phyloP scores from a whole-genome alignment of 345 rosid genomes.

The Brassica incana region DNA sequence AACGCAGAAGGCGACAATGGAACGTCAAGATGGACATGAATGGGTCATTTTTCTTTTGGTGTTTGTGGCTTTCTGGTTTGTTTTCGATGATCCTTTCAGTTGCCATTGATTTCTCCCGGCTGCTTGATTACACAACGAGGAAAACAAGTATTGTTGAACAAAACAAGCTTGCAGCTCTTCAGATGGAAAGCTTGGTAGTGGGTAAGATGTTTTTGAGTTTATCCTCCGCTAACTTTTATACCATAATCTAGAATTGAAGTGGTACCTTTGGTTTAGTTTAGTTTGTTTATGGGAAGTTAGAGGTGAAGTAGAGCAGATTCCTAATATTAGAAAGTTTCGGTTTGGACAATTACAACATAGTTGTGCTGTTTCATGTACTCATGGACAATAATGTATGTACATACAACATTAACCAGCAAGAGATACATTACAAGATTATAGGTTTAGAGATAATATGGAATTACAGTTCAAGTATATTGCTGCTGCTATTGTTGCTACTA shows the following conservation, averaged over 20 bases:
- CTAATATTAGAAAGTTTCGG: conserved; percentile 23
- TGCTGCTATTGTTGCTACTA: not conserved
- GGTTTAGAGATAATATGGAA: not conserved
- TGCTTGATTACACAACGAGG: not conserved
- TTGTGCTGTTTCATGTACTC: conserved; percentile 24
- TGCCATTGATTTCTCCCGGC: conserved; percentile 9
- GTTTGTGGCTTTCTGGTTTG: conserved; percentile 6
- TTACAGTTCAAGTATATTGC: not conserved
- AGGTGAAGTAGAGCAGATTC: conserved; percentile 21
- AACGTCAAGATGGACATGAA: conserved; percentile 59
- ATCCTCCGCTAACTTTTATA: conserved; percentile 16
- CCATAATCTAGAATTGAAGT: not conserved
- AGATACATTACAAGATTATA: no score
- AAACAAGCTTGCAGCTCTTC: conserved; percentile 11
- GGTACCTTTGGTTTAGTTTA: conserved; percentile 14
- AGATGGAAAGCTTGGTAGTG: conserved; percentile 9
- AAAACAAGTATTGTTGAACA: not conserved
- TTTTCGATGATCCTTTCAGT: conserved; percentile 2
- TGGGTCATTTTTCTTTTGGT: conserved; percentile 33
- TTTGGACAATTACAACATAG: conserved; percentile 18
- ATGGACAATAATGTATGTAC: conserved; percentile 21
- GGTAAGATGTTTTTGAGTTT: conserved; percentile 10
- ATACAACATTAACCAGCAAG: conserved; percentile 18
- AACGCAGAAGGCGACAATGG: conserved; percentile 62
- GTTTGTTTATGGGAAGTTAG: conserved; percentile 20